phyloP scores from a whole-genome alignment of 2,329 filamentous ascomycete species.

The Cercospora zeae-maydis region DNA sequence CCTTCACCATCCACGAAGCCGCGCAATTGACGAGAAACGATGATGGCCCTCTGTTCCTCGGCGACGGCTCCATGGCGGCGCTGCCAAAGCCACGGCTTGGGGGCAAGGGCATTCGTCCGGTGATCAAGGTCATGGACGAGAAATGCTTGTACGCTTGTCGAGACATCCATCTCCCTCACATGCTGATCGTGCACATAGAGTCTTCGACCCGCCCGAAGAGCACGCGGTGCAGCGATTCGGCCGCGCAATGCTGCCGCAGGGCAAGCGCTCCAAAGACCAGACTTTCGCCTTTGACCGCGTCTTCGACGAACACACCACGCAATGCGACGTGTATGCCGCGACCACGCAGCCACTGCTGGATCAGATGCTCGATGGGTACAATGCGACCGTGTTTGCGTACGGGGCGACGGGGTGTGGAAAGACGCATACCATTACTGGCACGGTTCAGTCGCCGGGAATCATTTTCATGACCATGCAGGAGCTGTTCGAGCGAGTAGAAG shows the following conservation, averaged over 20 bases:
- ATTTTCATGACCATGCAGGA: conserved; percentile 99
- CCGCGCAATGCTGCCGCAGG: conserved; percentile 67
- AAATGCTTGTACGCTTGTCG: conserved; percentile 72
- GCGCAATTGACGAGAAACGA: conserved; percentile 79
- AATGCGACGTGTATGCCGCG: conserved; percentile 90
- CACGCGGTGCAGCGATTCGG: conserved; percentile 86
- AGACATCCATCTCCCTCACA: not conserved
- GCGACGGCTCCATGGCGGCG: conserved; percentile 90
- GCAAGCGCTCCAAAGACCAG: conserved; percentile 94
- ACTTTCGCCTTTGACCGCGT: conserved; percentile 95
- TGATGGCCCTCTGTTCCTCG: conserved; percentile 87
- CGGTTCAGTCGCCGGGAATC: conserved; percentile 86
- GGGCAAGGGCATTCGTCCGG: conserved; percentile 79
- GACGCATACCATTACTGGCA: conserved; percentile 92
- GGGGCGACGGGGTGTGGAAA: conserved; percentile 97
- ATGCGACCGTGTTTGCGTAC: conserved; percentile 97
- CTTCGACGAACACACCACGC: conserved; percentile 91
- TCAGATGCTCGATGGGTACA: conserved; percentile 94
- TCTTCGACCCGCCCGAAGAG: conserved; percentile 96
- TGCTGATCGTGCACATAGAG: conserved; percentile 50
- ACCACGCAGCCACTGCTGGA: conserved; percentile 88
- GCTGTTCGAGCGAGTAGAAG: conserved; percentile 91
- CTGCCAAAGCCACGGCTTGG: conserved; percentile 79
- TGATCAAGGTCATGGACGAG: conserved; percentile 95
- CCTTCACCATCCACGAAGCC: conserved; percentile 82